Conservation (phyloP, 192 early-diverging fungal genomes). For the Backusella sp. region DNA sequence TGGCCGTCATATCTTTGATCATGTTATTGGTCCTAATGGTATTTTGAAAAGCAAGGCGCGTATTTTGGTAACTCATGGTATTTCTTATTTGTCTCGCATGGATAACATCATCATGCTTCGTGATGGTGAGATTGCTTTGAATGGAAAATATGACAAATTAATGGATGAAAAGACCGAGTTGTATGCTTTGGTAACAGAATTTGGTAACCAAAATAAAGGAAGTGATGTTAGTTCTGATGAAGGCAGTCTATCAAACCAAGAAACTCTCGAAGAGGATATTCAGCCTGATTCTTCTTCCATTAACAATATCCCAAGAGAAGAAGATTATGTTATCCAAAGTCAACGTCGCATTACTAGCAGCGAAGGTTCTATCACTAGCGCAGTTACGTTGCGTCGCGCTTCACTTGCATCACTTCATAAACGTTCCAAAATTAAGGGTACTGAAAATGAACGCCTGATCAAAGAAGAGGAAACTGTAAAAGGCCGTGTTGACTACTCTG, state of each 20-base stretch:
- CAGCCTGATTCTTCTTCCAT: neutral
- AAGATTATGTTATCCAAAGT: constrained; percentile 18
- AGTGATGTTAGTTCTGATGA: constrained; percentile 27
- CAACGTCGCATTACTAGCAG: neutral
- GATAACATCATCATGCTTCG: constrained; percentile 71
- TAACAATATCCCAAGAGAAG: constrained; percentile 31
- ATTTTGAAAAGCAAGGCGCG: constrained; percentile 75
- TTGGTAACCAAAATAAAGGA: constrained; percentile 46
- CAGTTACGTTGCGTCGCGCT: constrained; percentile 54
- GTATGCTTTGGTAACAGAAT: constrained; percentile 70
- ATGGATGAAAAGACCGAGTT: constrained; percentile 63
- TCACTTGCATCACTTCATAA: constrained; percentile 46
- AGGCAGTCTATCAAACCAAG: constrained; percentile 16
- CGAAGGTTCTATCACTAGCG: constrained; percentile 27
- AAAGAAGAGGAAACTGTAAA: constrained; percentile 78
- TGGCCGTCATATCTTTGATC: constrained; percentile 78
- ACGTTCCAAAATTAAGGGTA: constrained; percentile 5
- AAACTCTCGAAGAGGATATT: constrained; percentile 11
- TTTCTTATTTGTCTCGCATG: constrained; percentile 69
- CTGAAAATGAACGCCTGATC: constrained; percentile 55
- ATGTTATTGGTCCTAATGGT: constrained; percentile 85
- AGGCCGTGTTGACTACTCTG: constrained; percentile 75
- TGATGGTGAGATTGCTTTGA: constrained; percentile 68
- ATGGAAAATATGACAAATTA: constrained; percentile 65
- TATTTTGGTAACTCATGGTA: constrained; percentile 80